Percentiles rank a stretch among this genome's conserved stretches.
These are phyloP conservation scores for Leccinum longicurvipes DNA, from an alignment of 768 basidiomycete genomes.

Conservation along the genomic window DNA sequence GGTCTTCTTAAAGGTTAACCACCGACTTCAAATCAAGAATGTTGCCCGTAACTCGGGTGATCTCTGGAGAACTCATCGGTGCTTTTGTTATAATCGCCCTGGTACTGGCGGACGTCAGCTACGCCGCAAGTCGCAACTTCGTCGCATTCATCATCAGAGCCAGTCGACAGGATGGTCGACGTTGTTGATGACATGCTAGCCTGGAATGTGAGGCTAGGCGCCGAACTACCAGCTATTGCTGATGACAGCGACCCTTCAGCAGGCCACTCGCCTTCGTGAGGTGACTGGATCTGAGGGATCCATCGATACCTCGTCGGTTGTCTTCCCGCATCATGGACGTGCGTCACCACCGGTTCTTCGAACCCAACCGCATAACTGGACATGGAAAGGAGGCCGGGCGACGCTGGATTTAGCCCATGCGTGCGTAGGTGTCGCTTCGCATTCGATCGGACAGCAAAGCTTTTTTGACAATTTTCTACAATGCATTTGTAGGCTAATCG, in stretches of 20 bases:
- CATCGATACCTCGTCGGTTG: slow-evolving; percentile 38
- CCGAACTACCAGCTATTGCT: slow-evolving; percentile 16
- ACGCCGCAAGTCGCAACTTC: slow-evolving; percentile 31
- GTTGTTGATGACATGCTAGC: slow-evolving; percentile 35
- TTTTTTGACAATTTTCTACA: slow-evolving; percentile 58
- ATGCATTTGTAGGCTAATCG: slow-evolving; percentile 41
- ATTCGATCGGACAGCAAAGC: slow-evolving; percentile 77
- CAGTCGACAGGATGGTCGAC: slow-evolving; percentile 33
- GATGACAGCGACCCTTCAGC: slow-evolving; percentile 11
- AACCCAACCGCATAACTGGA: slow-evolving; percentile 39
- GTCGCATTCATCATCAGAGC: slow-evolving; percentile 33
- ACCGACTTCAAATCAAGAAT: neutral
- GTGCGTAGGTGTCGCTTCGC: slow-evolving; percentile 77
- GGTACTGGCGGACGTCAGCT: slow-evolving; percentile 28
- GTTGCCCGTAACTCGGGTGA: slow-evolving; percentile 11
- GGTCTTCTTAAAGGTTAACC: neutral
- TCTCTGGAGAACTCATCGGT: slow-evolving; percentile 12
- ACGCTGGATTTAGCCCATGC: slow-evolving; percentile 50
- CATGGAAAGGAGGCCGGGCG: slow-evolving; percentile 16
- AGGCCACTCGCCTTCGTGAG: slow-evolving; percentile 28
- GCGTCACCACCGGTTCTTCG: slow-evolving; percentile 43
- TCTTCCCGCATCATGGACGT: slow-evolving; percentile 38
- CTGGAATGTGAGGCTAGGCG: slow-evolving; percentile 33
- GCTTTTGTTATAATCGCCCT: slow-evolving; percentile 22
- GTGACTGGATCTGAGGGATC: slow-evolving; percentile 39